Evolutionary conservation across 257 asterid genomes (phyloP), one percentile per base, ranked within the genome.

Genomic region (Echites panduratus): DNA sequence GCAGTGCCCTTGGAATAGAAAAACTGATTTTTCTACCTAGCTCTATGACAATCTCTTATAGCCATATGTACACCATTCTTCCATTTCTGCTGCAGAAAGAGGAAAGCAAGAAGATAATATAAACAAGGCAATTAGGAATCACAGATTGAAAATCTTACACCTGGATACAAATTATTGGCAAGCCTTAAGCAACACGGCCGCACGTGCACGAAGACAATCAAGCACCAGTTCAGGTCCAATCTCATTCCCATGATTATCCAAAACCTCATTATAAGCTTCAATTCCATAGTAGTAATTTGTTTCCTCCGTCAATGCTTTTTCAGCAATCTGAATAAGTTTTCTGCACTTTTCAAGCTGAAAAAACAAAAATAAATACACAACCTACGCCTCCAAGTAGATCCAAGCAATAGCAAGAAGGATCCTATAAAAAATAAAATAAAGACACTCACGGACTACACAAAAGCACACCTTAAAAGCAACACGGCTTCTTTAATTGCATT

Each of bases 131-230:
- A 10, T 20, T 43, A 64, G 68, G 52, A 63, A 74, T 56, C 16
- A 48, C 43, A 59, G 67, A 59, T 58, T 32, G 38, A 63, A 58
- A 20, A 26, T 4, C 14, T 29, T 57, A 73, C 65, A 48, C 38
- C 43, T 43, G 47, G 49, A 62, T 17, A 35, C 48, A 9, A 38
- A 53, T 58, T 78, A 66, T 32, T 32, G 29, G 29, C 66, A 69
- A 71, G 91, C 99, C 98, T 92, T 90, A 71, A 95, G 96, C 85
- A 91, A 84, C 83, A 92, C 82, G 76, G 92, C 83, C 44, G 99
- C 96, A 54, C 98, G 98, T 44, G 81, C 77, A 80, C 99, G 92
- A 83, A 95, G 79, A 82, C 97, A 87, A 47, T 92, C 96, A 9
- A 80, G 89, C 86, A 85, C 68, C 77, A 92, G 77, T 74, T 82